Conservation (phyloP, 495 filamentous ascomycete genomes). For the Lindgomyces ingoldianus region DNA sequence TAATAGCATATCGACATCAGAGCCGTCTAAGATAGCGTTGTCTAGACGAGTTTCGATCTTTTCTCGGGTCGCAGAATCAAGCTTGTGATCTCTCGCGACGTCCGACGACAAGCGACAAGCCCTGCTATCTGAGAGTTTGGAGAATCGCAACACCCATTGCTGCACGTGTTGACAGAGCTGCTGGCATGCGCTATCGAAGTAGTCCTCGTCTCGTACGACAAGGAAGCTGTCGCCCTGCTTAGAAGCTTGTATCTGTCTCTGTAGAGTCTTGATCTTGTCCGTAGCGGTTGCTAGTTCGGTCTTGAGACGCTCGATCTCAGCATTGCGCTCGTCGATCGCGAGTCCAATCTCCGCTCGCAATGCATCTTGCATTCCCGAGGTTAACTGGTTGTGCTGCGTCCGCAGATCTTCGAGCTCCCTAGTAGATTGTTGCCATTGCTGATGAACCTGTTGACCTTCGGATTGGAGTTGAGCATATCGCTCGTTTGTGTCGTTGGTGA, state of each 20-base stretch:
- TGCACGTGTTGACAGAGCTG: conserved; percentile 91
- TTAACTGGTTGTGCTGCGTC: conserved; percentile 59
- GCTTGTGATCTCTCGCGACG: conserved; percentile 50
- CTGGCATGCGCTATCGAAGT: conserved; percentile 93
- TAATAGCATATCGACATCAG: conserved; percentile 83
- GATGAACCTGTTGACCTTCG: conserved; percentile 51
- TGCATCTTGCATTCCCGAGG: conserved; percentile 63
- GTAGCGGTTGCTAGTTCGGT: conserved; percentile 74
- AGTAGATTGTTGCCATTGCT: conserved; percentile 49
- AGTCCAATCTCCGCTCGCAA: conserved; percentile 62
- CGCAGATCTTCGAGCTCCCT: conserved; percentile 66
- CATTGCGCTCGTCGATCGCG: conserved; percentile 70
- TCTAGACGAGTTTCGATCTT: conserved; percentile 89
- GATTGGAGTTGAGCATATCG: conserved; percentile 62
- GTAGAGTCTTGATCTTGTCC: conserved; percentile 76
- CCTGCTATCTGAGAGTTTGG: conserved; percentile 87
- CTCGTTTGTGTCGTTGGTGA: conserved; percentile 66
- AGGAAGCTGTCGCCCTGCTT: conserved; percentile 65
- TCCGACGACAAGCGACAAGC: conserved; percentile 79
- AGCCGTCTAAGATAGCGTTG: conserved; percentile 88
- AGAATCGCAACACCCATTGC: conserved; percentile 95
- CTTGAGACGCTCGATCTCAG: conserved; percentile 73
- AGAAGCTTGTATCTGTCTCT: conserved; percentile 75
- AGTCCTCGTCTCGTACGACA: conserved; percentile 80
- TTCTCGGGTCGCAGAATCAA: conserved; percentile 58